Evolutionary conservation across 495 filamentous ascomycete species (phyloP).

Genomic region (Articulospora tetracladia): DNA sequence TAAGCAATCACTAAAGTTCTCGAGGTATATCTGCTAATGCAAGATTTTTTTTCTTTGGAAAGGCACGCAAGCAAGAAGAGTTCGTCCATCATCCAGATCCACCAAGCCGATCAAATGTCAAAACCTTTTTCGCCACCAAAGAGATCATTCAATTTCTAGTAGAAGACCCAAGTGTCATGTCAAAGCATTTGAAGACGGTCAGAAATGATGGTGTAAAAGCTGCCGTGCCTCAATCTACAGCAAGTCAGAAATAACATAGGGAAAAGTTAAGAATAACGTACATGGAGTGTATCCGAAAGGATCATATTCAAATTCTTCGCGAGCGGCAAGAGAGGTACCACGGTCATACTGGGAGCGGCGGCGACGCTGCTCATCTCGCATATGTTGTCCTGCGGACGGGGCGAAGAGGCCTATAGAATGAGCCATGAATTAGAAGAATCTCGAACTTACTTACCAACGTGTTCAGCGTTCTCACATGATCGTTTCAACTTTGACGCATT

Average conservation of each 20-base stretch:
- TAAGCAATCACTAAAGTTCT: too few species aligned
- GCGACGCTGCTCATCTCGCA: constrained; percentile 71
- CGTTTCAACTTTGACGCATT: constrained; percentile 83
- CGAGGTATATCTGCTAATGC: too few species aligned
- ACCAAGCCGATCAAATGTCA: too few species aligned
- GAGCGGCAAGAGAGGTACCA: constrained; percentile 51
- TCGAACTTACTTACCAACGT: constrained; percentile 59
- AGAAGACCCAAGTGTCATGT: too few species aligned
- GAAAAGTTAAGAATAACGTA: background rate
- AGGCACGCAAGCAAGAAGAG: too few species aligned
- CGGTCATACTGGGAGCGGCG: constrained; percentile 75
- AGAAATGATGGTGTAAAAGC: too few species aligned
- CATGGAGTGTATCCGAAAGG: background rate
- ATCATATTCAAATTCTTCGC: constrained; percentile 42
- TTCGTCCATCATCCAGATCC: too few species aligned
- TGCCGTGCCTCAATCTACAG: too few species aligned
- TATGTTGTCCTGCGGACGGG: constrained; percentile 66
- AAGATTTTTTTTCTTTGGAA: too few species aligned
- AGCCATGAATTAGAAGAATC: background rate
- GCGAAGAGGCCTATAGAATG: constrained; percentile 59
- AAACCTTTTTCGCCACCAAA: too few species aligned
- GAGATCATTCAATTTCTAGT: too few species aligned
- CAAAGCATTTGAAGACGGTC: too few species aligned
- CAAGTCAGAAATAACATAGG: background rate
- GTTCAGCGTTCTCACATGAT: constrained; percentile 79